Evolutionary conservation across 805 yeast genomes (phyloP), one percentile per base, ranked within the genome.

Genomic region (Candida bentonensis): DNA sequence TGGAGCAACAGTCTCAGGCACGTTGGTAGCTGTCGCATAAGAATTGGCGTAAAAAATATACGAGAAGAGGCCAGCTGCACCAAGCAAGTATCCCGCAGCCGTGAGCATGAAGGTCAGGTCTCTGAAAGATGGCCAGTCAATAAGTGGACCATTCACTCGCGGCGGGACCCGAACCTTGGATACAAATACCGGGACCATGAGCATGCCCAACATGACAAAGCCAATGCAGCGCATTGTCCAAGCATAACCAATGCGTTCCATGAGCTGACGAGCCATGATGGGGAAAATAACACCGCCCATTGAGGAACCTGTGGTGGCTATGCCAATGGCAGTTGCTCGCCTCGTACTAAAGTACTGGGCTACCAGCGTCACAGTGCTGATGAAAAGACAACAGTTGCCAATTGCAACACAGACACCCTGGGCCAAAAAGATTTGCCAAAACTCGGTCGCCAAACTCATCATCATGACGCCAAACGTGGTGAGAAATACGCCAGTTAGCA

Each of bases 181-280:
- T 40, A 15, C 54, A 41, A 3, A 57, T n/a, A 54, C 50, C 39
- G 60, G 44, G 3, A 58, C 36, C 3, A 44, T 22, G 15, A 51
- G 46, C 15, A 62, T 56, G 0, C 46, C 62, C 5, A 63, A 47
- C 42, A 67, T 60, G 21, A 73, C 54, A 49, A 75, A 67, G 0
- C 73, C 74, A 42, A 73, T 58, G 15, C 66, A 59, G 43, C 81
- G 62, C 39, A 72, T 62, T 2, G 75, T 69, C 79, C 80, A 75
- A 7, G 62, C 63, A 51, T 71, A 74, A 1, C 80, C 80, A 21
- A 72, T 63, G 13, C 57, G 52, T 3, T 51, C 47, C 42, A 68
- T 65, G 41, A 73, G 55, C 17, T 54, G 55, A 39, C 70, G 64
- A n/a, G 73, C 63, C 63, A 70, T 62, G 39, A 71, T 56, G 13